These are phyloP conservation scores for Populus hybrid DNA, from an alignment of 441 rosid species.

Conservation along the genomic window DNA sequence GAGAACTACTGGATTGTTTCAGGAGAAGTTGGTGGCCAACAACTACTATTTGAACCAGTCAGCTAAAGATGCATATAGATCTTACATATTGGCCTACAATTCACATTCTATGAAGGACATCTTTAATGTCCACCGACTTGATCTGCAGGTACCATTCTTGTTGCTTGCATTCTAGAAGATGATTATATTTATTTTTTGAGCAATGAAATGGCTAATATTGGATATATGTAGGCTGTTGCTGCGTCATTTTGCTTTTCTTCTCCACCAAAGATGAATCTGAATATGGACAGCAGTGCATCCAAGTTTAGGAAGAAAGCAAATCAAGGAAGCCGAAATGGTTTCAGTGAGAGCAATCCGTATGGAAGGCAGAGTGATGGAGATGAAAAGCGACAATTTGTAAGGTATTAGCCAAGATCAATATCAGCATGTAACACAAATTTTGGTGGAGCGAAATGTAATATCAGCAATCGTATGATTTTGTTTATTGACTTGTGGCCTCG, in stretches of 20 bases:
- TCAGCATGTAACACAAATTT: neutral
- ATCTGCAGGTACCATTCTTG: constrained; percentile 63
- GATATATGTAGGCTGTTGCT: constrained; percentile 71
- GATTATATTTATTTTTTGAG: neutral
- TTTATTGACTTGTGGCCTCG: neutral
- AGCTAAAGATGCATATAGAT: constrained; percentile 92
- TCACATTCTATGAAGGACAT: constrained; percentile 94
- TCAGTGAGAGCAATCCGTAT: constrained; percentile 71
- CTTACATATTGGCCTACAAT: constrained; percentile 89
- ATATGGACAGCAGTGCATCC: constrained; percentile 81
- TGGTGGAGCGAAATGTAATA: neutral
- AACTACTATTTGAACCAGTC: constrained; percentile 74
- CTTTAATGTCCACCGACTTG: constrained; percentile 91
- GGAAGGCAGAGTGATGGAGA: constrained; percentile 47
- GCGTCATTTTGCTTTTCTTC: constrained; percentile 87
- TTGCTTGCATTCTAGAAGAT: neutral
- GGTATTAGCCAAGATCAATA: constrained; percentile 31
- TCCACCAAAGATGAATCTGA: constrained; percentile 88
- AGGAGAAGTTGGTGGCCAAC: constrained; percentile 82
- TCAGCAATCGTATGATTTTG: neutral
- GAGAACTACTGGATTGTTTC: constrained; percentile 25
- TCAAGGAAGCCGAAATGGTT: constrained; percentile 58
- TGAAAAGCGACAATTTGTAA: constrained; percentile 49
- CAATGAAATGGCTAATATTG: constrained; percentile 2
- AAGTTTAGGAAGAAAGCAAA: constrained; percentile 68